These are phyloP conservation scores for Vaucheria bursata DNA, from an alignment of 352 stramenopile species.

Conservation along the genomic window DNA sequence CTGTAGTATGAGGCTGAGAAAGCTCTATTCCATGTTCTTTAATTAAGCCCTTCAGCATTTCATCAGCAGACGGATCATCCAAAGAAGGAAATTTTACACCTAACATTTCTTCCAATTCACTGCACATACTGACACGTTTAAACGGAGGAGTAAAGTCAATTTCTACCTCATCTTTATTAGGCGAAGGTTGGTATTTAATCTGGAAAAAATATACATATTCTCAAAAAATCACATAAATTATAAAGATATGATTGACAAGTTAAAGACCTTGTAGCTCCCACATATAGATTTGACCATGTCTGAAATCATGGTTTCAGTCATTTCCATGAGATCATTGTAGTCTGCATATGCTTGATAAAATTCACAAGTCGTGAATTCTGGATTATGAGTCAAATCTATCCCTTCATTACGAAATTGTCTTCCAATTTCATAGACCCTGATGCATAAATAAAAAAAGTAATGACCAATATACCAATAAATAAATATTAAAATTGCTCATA, in stretches of 20 bases:
- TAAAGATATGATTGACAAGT: too few species aligned
- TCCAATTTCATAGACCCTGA: slow-evolving; percentile 90
- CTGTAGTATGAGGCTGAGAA: slow-evolving; percentile 78
- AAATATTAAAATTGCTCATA: too few species aligned
- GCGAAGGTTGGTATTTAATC: slow-evolving; percentile 82
- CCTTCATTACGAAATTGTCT: slow-evolving; percentile 96
- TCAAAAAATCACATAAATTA: too few species aligned
- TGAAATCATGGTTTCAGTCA: slow-evolving; percentile 92
- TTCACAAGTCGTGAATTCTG: slow-evolving; percentile 98
- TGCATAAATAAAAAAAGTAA: background rate
- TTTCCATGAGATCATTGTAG: slow-evolving; percentile 95
- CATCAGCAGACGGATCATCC: slow-evolving; percentile 53
- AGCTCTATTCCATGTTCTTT: slow-evolving; percentile 77
- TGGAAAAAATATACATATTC: background rate
- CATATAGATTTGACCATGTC: slow-evolving; percentile 92
- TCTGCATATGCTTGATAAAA: slow-evolving; percentile 98
- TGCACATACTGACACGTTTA: slow-evolving; percentile 75
- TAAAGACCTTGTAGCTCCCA: slow-evolving; percentile 75
- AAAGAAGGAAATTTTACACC: slow-evolving; percentile 61
- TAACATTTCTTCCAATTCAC: slow-evolving; percentile 49
- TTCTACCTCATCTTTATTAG: slow-evolving; percentile 37
- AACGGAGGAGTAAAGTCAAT: slow-evolving; percentile 98
- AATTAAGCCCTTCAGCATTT: slow-evolving; percentile 69
- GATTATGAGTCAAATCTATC: slow-evolving; percentile 96
- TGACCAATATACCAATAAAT: background rate